Percentiles rank a stretch among this genome's conserved stretches.
These are phyloP conservation scores for Globisporangium radiosum DNA, from an alignment of 352 stramenopile genomes.

Conservation along the genomic window DNA sequence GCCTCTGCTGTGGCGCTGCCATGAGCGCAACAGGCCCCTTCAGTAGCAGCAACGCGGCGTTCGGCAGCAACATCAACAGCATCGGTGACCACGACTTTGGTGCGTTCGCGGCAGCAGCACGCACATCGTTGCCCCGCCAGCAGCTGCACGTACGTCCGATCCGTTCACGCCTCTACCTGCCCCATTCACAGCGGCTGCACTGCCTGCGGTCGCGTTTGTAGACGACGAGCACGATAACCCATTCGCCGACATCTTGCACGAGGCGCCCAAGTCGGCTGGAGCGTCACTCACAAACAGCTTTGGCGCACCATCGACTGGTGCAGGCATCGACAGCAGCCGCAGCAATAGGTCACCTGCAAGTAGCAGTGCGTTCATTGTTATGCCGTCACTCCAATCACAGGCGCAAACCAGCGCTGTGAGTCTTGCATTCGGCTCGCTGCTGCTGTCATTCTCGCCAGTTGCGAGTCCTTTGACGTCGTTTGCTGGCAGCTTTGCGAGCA, in stretches of 20 bases:
- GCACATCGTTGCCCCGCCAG: slow-evolving; percentile 13
- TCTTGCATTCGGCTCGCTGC: slow-evolving; percentile 10
- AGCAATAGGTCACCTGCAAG: not conserved
- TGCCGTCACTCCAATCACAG: not conserved
- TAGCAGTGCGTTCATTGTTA: not conserved
- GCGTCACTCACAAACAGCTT: slow-evolving; percentile 9
- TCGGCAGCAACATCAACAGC: not conserved
- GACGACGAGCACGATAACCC: slow-evolving; percentile 17
- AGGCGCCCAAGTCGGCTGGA: slow-evolving; percentile 2
- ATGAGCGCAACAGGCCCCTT: not conserved
- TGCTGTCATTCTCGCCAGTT: slow-evolving; percentile 42
- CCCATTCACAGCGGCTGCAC: not conserved
- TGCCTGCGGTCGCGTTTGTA: slow-evolving; percentile 8
- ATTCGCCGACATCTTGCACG: slow-evolving; percentile 16
- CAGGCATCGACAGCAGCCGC: not conserved
- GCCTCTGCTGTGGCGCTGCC: not conserved
- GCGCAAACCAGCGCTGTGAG: not conserved
- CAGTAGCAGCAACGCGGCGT: not conserved
- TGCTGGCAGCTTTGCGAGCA: slow-evolving; percentile 22
- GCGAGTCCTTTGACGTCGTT: slow-evolving; percentile 15
- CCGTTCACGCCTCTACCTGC: not conserved
- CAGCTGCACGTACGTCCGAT: not conserved
- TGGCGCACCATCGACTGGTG: not conserved
- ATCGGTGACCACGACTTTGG: slow-evolving; percentile 25
- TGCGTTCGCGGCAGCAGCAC: slow-evolving; percentile 31